Conservation (phyloP, 1,284 basidiomycete species). For the Tilletia walkeri region DNA sequence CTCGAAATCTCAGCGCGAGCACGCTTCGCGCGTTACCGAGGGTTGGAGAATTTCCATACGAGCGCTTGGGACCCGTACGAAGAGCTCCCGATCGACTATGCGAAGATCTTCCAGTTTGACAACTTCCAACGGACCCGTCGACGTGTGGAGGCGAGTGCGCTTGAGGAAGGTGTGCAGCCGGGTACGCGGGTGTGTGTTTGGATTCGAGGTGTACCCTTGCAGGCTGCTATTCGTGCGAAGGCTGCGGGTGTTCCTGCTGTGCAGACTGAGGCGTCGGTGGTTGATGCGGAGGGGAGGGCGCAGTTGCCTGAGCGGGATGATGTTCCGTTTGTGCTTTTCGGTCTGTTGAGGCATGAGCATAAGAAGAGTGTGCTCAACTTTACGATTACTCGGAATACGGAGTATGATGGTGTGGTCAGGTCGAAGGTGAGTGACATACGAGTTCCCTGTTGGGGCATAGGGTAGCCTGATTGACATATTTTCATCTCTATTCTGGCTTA, state of each 20-base stretch:
- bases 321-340: slow-evolving; percentile 73
- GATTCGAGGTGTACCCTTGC: slow-evolving; percentile 41
- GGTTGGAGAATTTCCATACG: slow-evolving; percentile 86
- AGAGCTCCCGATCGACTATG: slow-evolving; percentile 90
- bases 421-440: slow-evolving; percentile 69
- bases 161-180: slow-evolving; percentile 42
- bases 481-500: slow-evolving; percentile 7
- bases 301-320: slow-evolving; percentile 29
- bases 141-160: slow-evolving; percentile 61
- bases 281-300: slow-evolving; percentile 19
- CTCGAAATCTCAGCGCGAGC: slow-evolving; percentile 76
- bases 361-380: slow-evolving; percentile 93
- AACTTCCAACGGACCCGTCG: slow-evolving; percentile 84
- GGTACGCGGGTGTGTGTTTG: slow-evolving; percentile 36
- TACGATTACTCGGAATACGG: slow-evolving; percentile 89
- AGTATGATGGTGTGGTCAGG: slow-evolving; percentile 80
- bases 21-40: slow-evolving; percentile 91
- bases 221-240: slow-evolving; percentile 40
- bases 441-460: neutral
- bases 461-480: neutral
- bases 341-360: slow-evolving; percentile 89
- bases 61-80: slow-evolving; percentile 97
- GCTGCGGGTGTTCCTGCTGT: slow-evolving; percentile 17
- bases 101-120: slow-evolving; percentile 93
- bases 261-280: slow-evolving; percentile 10